Base-by-base conservation (phyloP, 441 rosid species). In the Iberis amara region DNA sequence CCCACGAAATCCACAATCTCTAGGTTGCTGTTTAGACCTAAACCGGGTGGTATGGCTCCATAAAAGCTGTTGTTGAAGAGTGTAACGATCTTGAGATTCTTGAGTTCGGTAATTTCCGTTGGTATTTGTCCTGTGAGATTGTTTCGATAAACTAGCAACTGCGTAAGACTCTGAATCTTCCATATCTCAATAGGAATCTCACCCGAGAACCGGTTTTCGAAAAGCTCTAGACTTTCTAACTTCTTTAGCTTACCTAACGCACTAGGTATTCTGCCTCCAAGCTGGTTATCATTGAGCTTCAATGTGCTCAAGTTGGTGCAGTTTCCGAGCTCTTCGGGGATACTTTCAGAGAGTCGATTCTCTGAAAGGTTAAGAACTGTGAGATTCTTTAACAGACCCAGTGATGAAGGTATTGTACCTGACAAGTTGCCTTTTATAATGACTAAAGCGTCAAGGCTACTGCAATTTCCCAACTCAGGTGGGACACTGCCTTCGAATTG, bases 11-110 rank as follows among this genome's bases (percentile, higher is more conserved):
- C 96, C 50, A 87, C 47, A 73, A 65, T 62, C 68, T 56, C 35
- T 39, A 86, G 55, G 64, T 75, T 78, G 69, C 81, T 73, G 71
- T 83, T 80, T 47, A 79, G 59, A 30, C 96, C 96, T 57, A 86
- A 64, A 43, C 51, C 65, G n/a, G 44, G 75, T 33, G 92, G 86
- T 56, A 86, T 73, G 26, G 27, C 65, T 39, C 92, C 92, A 11
- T 28, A 70, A 54, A 87, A 80, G 14, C 47, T 71, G 59, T 87
- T 82, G 36, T 74, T 66, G 56, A 30, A 80, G 55, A 86, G 62
- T 0, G 81, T 69, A 47, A 83, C 44, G 49, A 62, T 74, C 65
- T 63, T 71, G 57, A 81, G 74, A n/a, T 73, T 61, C 62, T 69
- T 77, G 39, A 81, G 81, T 71, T 73, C 68, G 5, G 87, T 54